These are phyloP conservation scores for Epichloe sp. DNA, from an alignment of 2,329 filamentous ascomycete genomes.

Conservation along the genomic window DNA sequence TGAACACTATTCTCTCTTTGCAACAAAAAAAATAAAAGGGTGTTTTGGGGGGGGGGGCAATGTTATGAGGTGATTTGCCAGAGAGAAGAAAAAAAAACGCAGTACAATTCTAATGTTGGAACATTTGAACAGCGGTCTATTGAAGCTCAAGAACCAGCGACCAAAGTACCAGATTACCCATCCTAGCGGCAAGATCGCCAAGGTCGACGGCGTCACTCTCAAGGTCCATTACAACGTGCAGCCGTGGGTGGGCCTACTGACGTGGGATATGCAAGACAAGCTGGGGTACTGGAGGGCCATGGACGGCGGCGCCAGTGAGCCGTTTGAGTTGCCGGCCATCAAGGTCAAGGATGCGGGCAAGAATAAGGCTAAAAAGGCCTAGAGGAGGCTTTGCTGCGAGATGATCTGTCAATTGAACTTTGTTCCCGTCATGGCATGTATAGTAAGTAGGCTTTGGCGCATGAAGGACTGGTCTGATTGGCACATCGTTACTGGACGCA, in stretches of 20 bases:
- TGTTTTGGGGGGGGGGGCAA: neutral
- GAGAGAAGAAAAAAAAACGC: neutral
- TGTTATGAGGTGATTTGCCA: neutral
- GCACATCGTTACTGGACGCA: no score
- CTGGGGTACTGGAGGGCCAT: conserved; percentile 52
- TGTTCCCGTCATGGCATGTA: no score
- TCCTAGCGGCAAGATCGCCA: conserved; percentile 64
- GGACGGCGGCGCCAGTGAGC: conserved; percentile 48
- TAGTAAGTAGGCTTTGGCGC: no score
- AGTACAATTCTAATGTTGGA: no score
- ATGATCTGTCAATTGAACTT: no score
- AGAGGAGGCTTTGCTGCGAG: neutral
- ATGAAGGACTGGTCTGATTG: no score
- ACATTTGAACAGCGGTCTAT: conserved; percentile 42
- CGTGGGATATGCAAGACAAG: conserved; percentile 56
- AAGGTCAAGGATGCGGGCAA: conserved; percentile 34
- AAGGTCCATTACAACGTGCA: conserved; percentile 92
- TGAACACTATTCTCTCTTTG: neutral
- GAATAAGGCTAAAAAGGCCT: conserved; percentile 5
- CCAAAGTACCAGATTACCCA: conserved; percentile 98
- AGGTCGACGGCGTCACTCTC: conserved; percentile 60
- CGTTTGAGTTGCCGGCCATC: conserved; percentile 51
- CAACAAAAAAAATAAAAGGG: neutral
- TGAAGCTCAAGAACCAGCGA: conserved; percentile 71
- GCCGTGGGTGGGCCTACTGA: conserved; percentile 83